These are phyloP conservation scores for Leishmania tarentolae DNA, from an alignment of 208 protist species.

Conservation along the genomic window DNA sequence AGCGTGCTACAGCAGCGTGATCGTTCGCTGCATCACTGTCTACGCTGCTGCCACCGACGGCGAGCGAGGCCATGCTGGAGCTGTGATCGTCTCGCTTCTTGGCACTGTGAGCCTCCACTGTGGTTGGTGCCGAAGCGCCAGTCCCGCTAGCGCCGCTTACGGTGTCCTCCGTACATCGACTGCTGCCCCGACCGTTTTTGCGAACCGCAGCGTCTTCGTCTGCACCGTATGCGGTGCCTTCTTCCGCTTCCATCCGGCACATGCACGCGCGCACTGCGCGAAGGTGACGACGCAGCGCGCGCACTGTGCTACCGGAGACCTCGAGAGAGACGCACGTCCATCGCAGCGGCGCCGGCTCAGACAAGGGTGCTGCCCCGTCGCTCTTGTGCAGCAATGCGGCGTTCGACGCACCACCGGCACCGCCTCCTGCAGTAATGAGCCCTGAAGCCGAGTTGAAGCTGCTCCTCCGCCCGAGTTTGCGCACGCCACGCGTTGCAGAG, in stretches of 20 bases:
- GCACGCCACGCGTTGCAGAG: background rate
- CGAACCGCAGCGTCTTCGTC: background rate
- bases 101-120: background rate
- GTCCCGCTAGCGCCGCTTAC: background rate
- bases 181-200: background rate
- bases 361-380: background rate
- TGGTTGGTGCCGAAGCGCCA: background rate
- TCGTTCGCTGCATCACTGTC: background rate
- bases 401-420: background rate
- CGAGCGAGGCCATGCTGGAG: background rate
- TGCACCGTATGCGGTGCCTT: background rate
- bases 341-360: conserved; percentile 16
- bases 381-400: conserved; percentile 5
- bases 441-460: background rate
- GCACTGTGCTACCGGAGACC: conserved; percentile 15
- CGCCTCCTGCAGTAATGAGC: background rate
- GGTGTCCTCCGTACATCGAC: background rate
- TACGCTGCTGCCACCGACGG: background rate
- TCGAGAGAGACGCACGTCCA: conserved; percentile 32
- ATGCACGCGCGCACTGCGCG: conserved; percentile 25
- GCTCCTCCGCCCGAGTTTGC: background rate
- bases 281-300: conserved; percentile 26
- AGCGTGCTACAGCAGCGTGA: conserved; percentile 4
- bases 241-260: conserved; percentile 12
- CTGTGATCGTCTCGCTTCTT: conserved; percentile 10